Conservation (phyloP, 176 grass and related monocot genomes). For the Carex parvula region DNA sequence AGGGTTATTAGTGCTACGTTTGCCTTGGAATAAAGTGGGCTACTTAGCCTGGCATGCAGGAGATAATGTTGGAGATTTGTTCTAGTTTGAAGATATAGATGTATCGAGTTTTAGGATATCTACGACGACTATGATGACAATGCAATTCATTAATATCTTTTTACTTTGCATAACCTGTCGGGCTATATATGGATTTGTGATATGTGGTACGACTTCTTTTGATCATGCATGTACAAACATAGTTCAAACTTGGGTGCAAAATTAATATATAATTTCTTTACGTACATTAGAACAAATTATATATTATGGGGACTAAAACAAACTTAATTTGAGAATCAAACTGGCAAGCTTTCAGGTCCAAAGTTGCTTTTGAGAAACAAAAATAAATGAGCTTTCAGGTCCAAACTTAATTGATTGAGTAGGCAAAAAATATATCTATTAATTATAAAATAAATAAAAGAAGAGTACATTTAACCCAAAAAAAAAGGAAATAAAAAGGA, state of each 20-base stretch:
- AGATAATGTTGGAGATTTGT: conserved; percentile 5
- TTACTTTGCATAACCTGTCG: too few species aligned
- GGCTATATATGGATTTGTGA: too few species aligned
- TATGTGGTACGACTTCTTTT: too few species aligned
- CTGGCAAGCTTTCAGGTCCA: neutral
- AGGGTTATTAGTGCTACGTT: conserved; percentile 1
- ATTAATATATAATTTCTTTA: neutral
- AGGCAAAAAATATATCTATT: neutral
- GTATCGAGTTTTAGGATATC: neutral
- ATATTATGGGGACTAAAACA: neutral
- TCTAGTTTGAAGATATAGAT: neutral
- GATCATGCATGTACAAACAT: too few species aligned
- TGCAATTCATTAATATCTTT: neutral
- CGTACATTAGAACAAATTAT: neutral
- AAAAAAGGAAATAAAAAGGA: neutral
- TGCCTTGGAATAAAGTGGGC: neutral
- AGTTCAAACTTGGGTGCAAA: neutral
- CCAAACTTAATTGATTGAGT: neutral
- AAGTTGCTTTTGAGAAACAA: conserved; percentile 16
- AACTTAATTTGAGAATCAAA: neutral
- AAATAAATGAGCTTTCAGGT: conserved; percentile 9
- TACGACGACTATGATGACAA: neutral
- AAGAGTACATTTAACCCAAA: neutral
- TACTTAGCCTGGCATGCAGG: neutral
- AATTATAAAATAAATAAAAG: neutral